phyloP scores from a whole-genome alignment of 1,139 yeast species.

The Blastobotrys ciferrii region DNA sequence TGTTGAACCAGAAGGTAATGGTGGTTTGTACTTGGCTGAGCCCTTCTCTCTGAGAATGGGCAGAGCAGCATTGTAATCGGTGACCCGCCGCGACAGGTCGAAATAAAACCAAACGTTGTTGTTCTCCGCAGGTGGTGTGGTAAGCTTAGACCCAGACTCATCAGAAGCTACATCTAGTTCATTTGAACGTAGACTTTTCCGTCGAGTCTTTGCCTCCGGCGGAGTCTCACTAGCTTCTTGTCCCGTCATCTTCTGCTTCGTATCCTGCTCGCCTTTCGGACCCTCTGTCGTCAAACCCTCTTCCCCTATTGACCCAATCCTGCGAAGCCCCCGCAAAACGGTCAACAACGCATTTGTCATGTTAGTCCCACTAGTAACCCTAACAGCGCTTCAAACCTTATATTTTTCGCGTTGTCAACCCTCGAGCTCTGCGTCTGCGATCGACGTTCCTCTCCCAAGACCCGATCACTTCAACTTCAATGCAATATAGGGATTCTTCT shows the following conservation, averaged over 20 bases:
- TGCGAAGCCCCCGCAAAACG: constrained; percentile 26
- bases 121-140: constrained; percentile 10
- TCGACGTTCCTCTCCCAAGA: no score
- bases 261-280: no score
- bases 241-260: no score
- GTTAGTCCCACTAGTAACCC: not conserved
- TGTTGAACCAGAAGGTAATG: not conserved
- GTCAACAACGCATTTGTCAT: constrained; percentile 28
- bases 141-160: constrained; percentile 11
- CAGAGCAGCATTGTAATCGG: not conserved
- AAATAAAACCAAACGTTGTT: constrained; percentile 9
- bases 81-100: not conserved
- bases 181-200: constrained; percentile 4
- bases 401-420: not conserved
- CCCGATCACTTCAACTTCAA: no score
- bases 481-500: no score
- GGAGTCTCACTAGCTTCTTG: no score
- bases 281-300: no score
- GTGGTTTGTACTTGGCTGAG: not conserved
- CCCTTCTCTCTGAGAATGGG: not conserved
- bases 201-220: not conserved
- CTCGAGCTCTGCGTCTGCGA: no score
- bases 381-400: not conserved
- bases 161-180: constrained; percentile 2
- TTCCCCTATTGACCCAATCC: not conserved